phyloP scores from a whole-genome alignment of 352 stramenopile species.

The Globisporangium acanthophoron region DNA sequence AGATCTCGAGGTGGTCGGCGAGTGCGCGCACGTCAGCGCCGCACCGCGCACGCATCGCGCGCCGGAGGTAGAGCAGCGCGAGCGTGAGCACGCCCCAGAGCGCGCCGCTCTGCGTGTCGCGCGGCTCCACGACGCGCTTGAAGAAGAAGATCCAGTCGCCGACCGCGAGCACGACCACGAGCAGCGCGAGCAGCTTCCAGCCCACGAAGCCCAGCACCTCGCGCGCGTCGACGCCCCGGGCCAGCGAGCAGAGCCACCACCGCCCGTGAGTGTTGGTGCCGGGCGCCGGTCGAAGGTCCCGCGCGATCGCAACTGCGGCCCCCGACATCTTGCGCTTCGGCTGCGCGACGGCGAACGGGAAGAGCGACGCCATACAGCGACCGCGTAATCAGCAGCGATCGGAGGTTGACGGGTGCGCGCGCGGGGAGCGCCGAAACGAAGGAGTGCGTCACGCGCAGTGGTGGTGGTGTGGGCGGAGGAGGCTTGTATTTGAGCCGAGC shows the following conservation, averaged over 20 bases:
- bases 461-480: no score
- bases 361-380: slow-evolving; percentile 14
- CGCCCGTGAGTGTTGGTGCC: not conserved
- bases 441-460: not conserved
- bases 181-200: slow-evolving; percentile 28
- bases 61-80: slow-evolving; percentile 42
- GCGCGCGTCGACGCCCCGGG: not conserved
- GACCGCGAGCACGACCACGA: slow-evolving; percentile 30
- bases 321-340: slow-evolving; percentile 61
- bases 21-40: slow-evolving; percentile 33
- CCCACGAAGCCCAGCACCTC: slow-evolving; percentile 31
- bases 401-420: not conserved
- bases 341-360: slow-evolving; percentile 21
- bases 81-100: slow-evolving; percentile 41
- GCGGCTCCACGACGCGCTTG: slow-evolving; percentile 54
- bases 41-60: slow-evolving; percentile 30
- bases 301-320: slow-evolving; percentile 22
- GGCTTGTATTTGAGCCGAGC: no score
- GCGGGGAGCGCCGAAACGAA: no score
- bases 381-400: not conserved
- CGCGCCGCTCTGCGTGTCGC: slow-evolving; percentile 31
- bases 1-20: slow-evolving; percentile 61
- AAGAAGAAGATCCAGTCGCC: slow-evolving; percentile 62
- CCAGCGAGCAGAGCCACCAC: not conserved
- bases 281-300: slow-evolving; percentile 16